phyloP scores from a whole-genome alignment of 2,329 filamentous ascomycete genomes.

The Fusarium burgessii region DNA sequence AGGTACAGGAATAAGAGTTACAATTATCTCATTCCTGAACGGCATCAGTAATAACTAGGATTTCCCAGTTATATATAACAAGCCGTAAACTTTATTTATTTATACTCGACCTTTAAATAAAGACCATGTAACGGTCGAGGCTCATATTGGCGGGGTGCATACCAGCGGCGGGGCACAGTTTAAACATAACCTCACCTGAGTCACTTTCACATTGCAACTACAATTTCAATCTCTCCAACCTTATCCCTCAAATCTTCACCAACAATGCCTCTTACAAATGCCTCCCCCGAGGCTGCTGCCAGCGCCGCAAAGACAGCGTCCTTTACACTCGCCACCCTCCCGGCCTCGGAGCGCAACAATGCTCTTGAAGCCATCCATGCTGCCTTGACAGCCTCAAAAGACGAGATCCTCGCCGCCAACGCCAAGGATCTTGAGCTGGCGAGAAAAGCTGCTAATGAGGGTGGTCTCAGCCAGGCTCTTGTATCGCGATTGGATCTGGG shows the following conservation, averaged over 20 bases:
- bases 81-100: neutral
- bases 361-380: conserved; percentile 86
- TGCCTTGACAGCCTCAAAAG: conserved; percentile 76
- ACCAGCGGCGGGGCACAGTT: conserved; percentile 36
- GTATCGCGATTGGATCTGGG: conserved; percentile 89
- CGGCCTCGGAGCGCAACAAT: conserved; percentile 80
- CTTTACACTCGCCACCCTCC: conserved; percentile 83
- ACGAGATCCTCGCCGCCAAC: conserved; percentile 88
- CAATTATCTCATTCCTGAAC: neutral
- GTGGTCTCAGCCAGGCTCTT: conserved; percentile 82
- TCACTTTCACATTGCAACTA: conserved; percentile 21
- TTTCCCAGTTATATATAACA: too few species aligned
- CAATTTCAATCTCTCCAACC: neutral
- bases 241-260: conserved; percentile 1
- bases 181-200: conserved; percentile 22
- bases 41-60: too few species aligned
- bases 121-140: neutral
- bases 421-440: conserved; percentile 83
- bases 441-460: conserved; percentile 77
- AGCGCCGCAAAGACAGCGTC: conserved; percentile 83
- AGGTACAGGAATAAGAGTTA: neutral
- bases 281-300: conserved; percentile 81
- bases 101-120: neutral
- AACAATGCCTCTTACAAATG: conserved; percentile 89
- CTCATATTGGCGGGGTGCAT: conserved; percentile 43